Conservation (phyloP, 2,329 filamentous ascomycete species). For the Alternaria triticina region DNA sequence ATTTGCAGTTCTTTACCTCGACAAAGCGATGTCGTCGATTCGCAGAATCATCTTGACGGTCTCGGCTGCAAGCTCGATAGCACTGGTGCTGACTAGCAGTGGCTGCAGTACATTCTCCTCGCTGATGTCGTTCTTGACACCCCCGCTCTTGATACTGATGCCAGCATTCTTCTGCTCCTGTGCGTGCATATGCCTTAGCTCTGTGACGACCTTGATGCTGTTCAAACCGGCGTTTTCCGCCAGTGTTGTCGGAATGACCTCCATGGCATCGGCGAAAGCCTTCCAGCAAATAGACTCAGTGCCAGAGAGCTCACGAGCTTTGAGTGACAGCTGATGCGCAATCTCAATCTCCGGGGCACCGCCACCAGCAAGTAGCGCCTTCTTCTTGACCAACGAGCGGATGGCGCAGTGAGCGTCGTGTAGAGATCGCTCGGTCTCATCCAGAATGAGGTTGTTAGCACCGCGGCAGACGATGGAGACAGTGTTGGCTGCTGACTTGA, state of each 20-base stretch:
- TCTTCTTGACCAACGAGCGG: constrained; percentile 98
- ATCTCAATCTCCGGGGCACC: constrained; percentile 98
- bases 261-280: constrained; percentile 96
- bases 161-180: constrained; percentile 95
- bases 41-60: constrained; percentile 94
- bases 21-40: constrained; percentile 70
- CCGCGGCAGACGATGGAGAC: constrained; percentile 94
- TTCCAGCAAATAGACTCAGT: constrained; percentile 99
- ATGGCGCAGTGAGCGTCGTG: constrained; percentile 98
- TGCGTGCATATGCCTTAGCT: constrained; percentile 91
- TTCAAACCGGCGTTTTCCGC: constrained; percentile 98
- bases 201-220: constrained; percentile 98
- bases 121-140: constrained; percentile 94
- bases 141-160: constrained; percentile 96
- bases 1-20: constrained; percentile 31
- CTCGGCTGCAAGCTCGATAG: constrained; percentile 95
- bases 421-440: constrained; percentile 94
- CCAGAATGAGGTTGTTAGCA: constrained; percentile 91
- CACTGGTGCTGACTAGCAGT: constrained; percentile 93
- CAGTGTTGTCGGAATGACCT: constrained; percentile 94
- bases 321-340: constrained; percentile 81
- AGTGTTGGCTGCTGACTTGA: constrained; percentile 82
- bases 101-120: constrained; percentile 98
- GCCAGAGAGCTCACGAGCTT: constrained; percentile 81
- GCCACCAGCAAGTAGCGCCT: constrained; percentile 95